Base-by-base conservation (phyloP, 208 protist species). In the Acanthamoeba lenticulata region DNA sequence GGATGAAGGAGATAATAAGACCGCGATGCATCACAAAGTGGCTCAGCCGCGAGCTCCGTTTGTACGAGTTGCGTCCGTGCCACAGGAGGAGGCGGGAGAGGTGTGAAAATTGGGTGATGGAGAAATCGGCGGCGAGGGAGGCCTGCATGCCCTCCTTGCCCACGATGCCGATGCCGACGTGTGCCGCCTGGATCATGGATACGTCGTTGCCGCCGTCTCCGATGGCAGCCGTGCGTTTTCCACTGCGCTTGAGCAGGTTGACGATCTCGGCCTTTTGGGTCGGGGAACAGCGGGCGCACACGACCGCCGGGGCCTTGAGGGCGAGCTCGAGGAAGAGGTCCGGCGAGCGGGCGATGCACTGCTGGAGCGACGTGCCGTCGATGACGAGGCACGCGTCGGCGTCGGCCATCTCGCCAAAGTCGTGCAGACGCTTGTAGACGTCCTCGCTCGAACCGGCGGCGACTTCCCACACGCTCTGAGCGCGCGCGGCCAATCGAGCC, bases 161-260 rank as follows among this genome's bases (percentile, higher is more conserved):
- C 49, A 99, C 99, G 94, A 99, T 99, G 45, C 99, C 99, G 62
- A 99, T 97, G 55, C 99, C 98, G n/a, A 99, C 98, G 95, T 99
- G 97, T 52, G 98, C 98, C 2, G 97, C 98, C 52, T 96, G 93
- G 72, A 99, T 99, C 99, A 99, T 99, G 13, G 96, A 96, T 3
- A 99, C 99, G 94, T 99, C 99, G 95, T 99, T 99, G 79, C 98
- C 99, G 74, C 99, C 99, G 96, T 99, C 99, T 36, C 99, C 99
- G 86, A 99, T 99, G 2, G 99, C 99, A 42, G 96, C 94, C 24
- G 95, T 97, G 29, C 94, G 72, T 92, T 95, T 95, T 45, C 93
- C 85, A 17, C 90, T 95, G 34, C 93, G 60, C 67, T 96, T 97
- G 38, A 99, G 97, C 7, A 98, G 95, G 24, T 95, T 79, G 21